Conservation (phyloP, 2,329 filamentous ascomycete genomes). For the Phialophora chinensis region DNA sequence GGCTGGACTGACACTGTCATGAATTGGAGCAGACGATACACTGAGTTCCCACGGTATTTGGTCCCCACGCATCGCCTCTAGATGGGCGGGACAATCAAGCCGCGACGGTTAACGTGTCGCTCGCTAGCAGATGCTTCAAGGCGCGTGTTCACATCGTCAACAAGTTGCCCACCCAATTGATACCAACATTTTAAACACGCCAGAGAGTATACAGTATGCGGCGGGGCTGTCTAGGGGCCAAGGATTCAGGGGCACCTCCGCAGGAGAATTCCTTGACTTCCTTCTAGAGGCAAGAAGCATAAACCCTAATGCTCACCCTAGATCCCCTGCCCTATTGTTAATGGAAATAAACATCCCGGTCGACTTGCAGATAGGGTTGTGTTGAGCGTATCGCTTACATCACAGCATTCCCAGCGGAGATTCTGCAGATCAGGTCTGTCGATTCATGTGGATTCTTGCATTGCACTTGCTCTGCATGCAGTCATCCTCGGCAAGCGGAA, state of each 20-base stretch:
- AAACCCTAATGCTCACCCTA: not conserved
- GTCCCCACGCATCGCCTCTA: not conserved
- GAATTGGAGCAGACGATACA: not conserved
- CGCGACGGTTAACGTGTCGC: not conserved
- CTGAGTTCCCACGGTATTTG: not conserved
- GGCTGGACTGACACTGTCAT: not conserved
- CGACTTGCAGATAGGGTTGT: not conserved
- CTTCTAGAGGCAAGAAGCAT: not conserved
- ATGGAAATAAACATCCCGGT: not conserved
- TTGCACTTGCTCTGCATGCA: conserved; percentile 3
- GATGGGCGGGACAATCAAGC: not conserved
- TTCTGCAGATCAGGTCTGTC: not conserved
- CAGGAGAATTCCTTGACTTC: not conserved
- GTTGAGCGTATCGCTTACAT: not conserved
- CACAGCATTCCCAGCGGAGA: not conserved
- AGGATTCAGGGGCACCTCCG: not conserved
- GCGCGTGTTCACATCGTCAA: not conserved
- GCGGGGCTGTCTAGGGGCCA: not conserved
- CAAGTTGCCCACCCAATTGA: not conserved
- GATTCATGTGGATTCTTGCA: not conserved
- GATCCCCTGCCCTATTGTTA: not conserved
- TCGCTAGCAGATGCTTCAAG: not conserved
- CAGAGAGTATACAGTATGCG: not conserved
- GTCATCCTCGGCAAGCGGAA: not conserved
- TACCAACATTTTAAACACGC: not conserved